phyloP scores from a whole-genome alignment of 768 basidiomycete species.

The Gautieria morchelliformis region DNA sequence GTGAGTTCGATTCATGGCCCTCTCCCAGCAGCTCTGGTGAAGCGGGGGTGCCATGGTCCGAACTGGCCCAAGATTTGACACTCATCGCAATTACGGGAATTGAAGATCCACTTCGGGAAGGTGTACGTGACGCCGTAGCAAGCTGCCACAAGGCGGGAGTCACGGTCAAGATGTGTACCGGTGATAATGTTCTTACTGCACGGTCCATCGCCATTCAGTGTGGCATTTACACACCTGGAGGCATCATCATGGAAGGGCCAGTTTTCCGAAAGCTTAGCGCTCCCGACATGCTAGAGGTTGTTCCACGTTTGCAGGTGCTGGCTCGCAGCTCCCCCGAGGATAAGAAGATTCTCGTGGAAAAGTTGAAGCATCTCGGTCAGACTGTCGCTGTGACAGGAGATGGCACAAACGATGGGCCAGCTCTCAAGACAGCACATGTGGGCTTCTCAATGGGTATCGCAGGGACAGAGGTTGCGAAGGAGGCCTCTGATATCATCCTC shows the following conservation, averaged over 20 bases:
- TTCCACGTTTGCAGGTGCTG: slow-evolving; percentile 90
- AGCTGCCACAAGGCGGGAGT: slow-evolving; percentile 88
- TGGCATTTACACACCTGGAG: slow-evolving; percentile 88
- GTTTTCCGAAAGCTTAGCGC: slow-evolving; percentile 73
- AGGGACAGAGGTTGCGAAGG: slow-evolving; percentile 97
- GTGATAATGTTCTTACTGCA: slow-evolving; percentile 91
- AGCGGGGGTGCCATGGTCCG: slow-evolving; percentile 56
- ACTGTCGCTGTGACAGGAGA: slow-evolving; percentile 96
- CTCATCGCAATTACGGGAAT: slow-evolving; percentile 90
- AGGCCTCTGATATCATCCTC: slow-evolving; percentile 96
- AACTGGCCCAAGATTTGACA: slow-evolving; percentile 62
- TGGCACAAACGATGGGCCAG: slow-evolving; percentile 96
- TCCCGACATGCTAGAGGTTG: slow-evolving; percentile 66
- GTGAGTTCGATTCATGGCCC: slow-evolving; percentile 82
- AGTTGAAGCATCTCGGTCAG: slow-evolving; percentile 76
- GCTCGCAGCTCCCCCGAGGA: slow-evolving; percentile 97
- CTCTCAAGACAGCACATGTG: slow-evolving; percentile 90
- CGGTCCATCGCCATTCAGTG: slow-evolving; percentile 96
- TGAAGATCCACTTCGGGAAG: slow-evolving; percentile 88
- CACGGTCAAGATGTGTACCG: slow-evolving; percentile 95
- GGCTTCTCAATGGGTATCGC: slow-evolving; percentile 97
- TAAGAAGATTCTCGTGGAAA: slow-evolving; percentile 89
- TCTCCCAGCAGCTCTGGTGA: slow-evolving; percentile 39
- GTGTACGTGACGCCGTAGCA: slow-evolving; percentile 81
- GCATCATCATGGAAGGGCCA: slow-evolving; percentile 97